phyloP scores from a whole-genome alignment of 2,329 filamentous ascomycete species.

The Nectriaceae sp. region DNA sequence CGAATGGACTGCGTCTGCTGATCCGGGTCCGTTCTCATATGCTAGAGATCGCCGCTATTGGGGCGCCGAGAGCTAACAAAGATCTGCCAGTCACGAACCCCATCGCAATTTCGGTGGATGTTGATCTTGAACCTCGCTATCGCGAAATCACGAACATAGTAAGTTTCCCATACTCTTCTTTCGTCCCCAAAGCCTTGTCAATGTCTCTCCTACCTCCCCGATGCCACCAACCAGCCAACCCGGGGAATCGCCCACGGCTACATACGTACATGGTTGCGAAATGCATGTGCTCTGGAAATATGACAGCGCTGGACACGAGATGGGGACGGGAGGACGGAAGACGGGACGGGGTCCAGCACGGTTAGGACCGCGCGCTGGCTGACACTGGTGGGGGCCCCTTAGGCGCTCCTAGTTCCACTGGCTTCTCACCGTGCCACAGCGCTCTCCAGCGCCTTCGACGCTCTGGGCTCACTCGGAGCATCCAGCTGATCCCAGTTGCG shows the following conservation, averaged over 20 bases:
- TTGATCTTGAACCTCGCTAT: conserved; percentile 15
- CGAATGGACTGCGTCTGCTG: conserved; percentile 10
- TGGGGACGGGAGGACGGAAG: conserved; percentile 29
- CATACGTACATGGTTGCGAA: too few relatives aligned
- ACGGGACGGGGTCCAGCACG: conserved; percentile 29
- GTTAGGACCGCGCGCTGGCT: conserved; percentile 27
- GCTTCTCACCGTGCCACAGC: conserved; percentile 10
- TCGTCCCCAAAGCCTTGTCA: neutral
- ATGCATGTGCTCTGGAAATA: neutral
- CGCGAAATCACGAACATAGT: neutral
- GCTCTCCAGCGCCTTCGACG: conserved; percentile 18
- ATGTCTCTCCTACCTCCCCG: too few relatives aligned
- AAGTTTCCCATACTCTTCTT: neutral
- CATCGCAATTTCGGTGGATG: conserved; percentile 24
- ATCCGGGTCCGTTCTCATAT: conserved; percentile 5
- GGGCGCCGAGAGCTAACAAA: conserved; percentile 3
- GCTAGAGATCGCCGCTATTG: conserved; percentile 16
- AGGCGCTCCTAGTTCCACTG: conserved; percentile 13
- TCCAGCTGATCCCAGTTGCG: conserved; percentile 29
- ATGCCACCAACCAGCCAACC: too few relatives aligned
- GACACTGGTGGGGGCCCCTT: conserved; percentile 2
- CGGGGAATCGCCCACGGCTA: too few relatives aligned
- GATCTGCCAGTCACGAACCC: conserved; percentile 13
- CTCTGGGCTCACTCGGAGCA: conserved; percentile 21
- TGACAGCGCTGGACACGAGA: conserved; percentile 15